These are phyloP conservation scores for Penicillium canariense DNA, from an alignment of 495 filamentous ascomycete genomes.

Conservation along the genomic window DNA sequence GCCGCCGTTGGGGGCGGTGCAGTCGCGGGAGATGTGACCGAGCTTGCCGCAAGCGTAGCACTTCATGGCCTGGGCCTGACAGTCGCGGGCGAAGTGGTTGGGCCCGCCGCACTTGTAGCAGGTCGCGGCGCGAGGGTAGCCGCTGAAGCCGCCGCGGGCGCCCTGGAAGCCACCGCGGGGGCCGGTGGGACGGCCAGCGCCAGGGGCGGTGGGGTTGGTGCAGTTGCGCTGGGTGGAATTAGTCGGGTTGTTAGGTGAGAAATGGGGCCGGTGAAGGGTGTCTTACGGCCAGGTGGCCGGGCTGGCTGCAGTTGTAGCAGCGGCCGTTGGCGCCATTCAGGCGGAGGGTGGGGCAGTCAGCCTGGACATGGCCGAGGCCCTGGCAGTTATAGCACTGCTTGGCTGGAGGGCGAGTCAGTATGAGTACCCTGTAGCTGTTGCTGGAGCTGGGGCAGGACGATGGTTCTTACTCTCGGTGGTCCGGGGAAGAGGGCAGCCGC, in stretches of 20 bases:
- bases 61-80: slow-evolving; percentile 99
- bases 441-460: no score
- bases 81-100: slow-evolving; percentile 98
- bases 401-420: slow-evolving; percentile 43
- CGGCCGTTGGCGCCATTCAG: slow-evolving; percentile 78
- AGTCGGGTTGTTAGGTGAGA: neutral
- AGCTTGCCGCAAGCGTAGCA: slow-evolving; percentile 99
- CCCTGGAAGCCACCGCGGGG: slow-evolving; percentile 69
- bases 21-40: slow-evolving; percentile 97
- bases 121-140: slow-evolving; percentile 75
- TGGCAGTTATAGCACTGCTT: slow-evolving; percentile 99
- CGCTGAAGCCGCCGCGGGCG: slow-evolving; percentile 68
- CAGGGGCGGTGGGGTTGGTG: slow-evolving; percentile 62
- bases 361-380: slow-evolving; percentile 96
- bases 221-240: slow-evolving; percentile 66
- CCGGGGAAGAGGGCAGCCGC: slow-evolving; percentile 90
- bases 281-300: slow-evolving; percentile 82
- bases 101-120: slow-evolving; percentile 99
- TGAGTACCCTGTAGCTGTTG: slow-evolving; percentile 7
- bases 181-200: slow-evolving; percentile 58
- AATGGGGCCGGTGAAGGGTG: neutral
- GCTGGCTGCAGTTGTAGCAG: slow-evolving; percentile 94
- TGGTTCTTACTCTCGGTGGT: slow-evolving; percentile 78
- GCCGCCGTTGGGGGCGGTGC: slow-evolving; percentile 94
- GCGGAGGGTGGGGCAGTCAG: slow-evolving; percentile 96